A percentile compares a stretch with the other conserved stretches of the same genome.
phyloP scores from a whole-genome alignment of 305 asterid species.

The Rubia peregrina region DNA sequence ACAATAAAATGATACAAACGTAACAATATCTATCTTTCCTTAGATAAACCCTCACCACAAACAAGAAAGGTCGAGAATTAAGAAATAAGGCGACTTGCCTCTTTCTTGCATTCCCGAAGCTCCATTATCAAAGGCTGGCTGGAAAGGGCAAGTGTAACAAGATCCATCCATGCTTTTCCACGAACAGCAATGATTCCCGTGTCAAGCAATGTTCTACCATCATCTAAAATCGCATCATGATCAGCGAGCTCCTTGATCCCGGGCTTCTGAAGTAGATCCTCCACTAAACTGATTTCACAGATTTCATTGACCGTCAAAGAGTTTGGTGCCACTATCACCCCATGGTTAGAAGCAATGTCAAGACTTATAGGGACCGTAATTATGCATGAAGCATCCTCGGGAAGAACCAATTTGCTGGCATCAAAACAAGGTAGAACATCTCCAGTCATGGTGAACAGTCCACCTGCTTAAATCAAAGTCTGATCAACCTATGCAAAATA shows the following conservation, averaged over 20 bases:
- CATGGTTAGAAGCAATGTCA: slow-evolving; percentile 92
- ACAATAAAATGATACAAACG: background rate
- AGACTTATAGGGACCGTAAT: slow-evolving; percentile 90
- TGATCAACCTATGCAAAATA: slow-evolving; percentile 17
- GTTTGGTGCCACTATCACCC: slow-evolving; percentile 88
- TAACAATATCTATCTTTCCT: background rate
- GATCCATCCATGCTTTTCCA: slow-evolving; percentile 94
- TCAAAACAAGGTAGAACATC: slow-evolving; percentile 99
- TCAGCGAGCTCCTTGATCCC: slow-evolving; percentile 54
- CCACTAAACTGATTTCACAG: slow-evolving; percentile 46
- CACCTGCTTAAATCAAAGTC: slow-evolving; percentile 53
- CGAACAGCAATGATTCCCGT: slow-evolving; percentile 92
- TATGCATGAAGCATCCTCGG: slow-evolving; percentile 75
- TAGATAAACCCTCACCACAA: background rate
- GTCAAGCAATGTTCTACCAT: slow-evolving; percentile 90
- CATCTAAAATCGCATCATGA: slow-evolving; percentile 76
- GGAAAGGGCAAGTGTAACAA: slow-evolving; percentile 60
- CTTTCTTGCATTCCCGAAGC: slow-evolving; percentile 69
- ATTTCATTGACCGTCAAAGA: slow-evolving; percentile 31
- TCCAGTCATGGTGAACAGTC: slow-evolving; percentile 92
- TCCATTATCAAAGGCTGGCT: slow-evolving; percentile 60
- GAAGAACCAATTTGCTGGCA: slow-evolving; percentile 82
- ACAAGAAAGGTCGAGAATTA: background rate
- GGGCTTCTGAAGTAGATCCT: slow-evolving; percentile 93
- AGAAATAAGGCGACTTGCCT: slow-evolving; percentile 42